Conservation (phyloP, 192 early-diverging fungal species). For the Backusella mclennaniae region DNA sequence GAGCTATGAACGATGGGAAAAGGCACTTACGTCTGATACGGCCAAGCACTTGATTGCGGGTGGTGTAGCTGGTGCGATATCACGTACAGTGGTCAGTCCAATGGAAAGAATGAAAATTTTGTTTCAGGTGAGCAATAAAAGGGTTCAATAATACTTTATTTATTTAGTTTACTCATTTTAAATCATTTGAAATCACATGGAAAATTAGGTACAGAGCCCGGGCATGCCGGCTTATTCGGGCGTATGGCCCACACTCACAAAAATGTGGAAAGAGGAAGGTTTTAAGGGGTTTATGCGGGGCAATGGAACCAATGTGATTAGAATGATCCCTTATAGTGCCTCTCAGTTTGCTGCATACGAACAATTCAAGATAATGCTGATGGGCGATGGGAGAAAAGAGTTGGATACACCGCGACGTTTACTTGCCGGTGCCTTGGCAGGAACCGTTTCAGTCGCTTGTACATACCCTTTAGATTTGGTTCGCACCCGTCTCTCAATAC, state of each 20-base stretch:
- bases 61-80: slow-evolving; percentile 74
- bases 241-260: slow-evolving; percentile 65
- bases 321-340: slow-evolving; percentile 81
- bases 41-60: slow-evolving; percentile 76
- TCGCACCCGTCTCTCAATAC: slow-evolving; percentile 73
- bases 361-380: slow-evolving; percentile 68
- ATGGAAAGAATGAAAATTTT: slow-evolving; percentile 85
- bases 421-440: slow-evolving; percentile 71
- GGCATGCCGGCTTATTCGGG: slow-evolving; percentile 65
- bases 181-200: slow-evolving; percentile 14
- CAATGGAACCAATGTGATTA: slow-evolving; percentile 83
- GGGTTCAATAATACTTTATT: background rate
- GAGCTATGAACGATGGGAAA: slow-evolving; percentile 17
- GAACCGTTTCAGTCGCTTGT: slow-evolving; percentile 72
- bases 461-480: slow-evolving; percentile 82
- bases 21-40: slow-evolving; percentile 50
- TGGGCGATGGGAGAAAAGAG: slow-evolving; percentile 66
- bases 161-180: background rate
- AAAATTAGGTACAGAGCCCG: slow-evolving; percentile 54
- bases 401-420: slow-evolving; percentile 71
- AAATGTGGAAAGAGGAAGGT: slow-evolving; percentile 81
- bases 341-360: slow-evolving; percentile 84
- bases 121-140: slow-evolving; percentile 61
- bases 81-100: slow-evolving; percentile 77
- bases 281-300: slow-evolving; percentile 71